Conservation (phyloP, 2,329 filamentous ascomycete genomes). For the Tothia fuscella region DNA sequence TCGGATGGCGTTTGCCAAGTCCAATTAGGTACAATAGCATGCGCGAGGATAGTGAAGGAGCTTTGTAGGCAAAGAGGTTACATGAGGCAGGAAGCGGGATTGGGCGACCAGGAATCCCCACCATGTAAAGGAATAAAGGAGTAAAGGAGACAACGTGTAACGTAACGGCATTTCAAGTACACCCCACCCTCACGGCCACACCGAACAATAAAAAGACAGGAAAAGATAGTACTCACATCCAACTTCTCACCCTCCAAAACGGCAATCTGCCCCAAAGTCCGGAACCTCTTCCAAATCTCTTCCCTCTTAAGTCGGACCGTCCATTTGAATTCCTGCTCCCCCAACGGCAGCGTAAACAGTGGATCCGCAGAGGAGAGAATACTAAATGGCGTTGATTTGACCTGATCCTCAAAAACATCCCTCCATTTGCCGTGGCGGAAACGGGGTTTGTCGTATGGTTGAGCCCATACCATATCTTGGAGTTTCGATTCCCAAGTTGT, state of each 20-base stretch:
- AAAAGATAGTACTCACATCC: conserved; percentile 24
- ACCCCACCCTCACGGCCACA: no score
- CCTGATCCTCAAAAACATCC: conserved; percentile 49
- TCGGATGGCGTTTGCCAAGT: no score
- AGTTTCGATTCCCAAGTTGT: conserved; percentile 47
- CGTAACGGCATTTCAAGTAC: no score
- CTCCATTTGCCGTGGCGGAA: conserved; percentile 57
- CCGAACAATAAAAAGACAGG: no score
- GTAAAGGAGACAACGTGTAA: no score
- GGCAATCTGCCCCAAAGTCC: conserved; percentile 57
- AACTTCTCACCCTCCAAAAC: conserved; percentile 41
- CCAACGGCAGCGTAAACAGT: conserved; percentile 51
- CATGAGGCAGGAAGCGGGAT: no score
- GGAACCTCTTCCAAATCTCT: conserved; percentile 50
- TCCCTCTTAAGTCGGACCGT: conserved; percentile 47
- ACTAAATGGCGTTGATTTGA: conserved; percentile 36
- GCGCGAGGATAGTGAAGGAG: no score
- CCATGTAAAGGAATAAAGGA: no score
- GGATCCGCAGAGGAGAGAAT: conserved; percentile 30
- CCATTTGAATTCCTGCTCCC: conserved; percentile 44
- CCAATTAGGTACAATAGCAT: no score
- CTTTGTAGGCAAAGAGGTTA: no score
- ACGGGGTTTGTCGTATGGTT: conserved; percentile 45
- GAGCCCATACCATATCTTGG: conserved; percentile 45
- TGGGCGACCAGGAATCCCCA: no score